Evolutionary conservation across 352 stramenopile genomes (phyloP).

Genomic region (Blastocystis sp.): DNA sequence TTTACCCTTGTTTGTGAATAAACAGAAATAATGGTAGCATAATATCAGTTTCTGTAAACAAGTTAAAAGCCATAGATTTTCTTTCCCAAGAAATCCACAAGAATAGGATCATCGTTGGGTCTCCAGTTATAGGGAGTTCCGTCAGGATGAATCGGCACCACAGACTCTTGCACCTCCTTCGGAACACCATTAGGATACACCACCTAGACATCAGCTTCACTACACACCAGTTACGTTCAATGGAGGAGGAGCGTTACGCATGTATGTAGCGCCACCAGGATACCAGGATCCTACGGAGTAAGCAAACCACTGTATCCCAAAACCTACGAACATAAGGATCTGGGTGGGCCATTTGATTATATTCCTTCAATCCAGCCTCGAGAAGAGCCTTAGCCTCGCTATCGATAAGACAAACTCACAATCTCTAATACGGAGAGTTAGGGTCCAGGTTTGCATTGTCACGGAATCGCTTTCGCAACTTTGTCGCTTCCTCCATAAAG

Average conservation of each 20-base stretch:
- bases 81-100: constrained; percentile 60
- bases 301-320: neutral
- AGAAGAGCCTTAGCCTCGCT: constrained; percentile 47
- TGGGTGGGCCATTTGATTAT: neutral
- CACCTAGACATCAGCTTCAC: constrained; percentile 15
- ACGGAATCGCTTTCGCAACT: constrained; percentile 39
- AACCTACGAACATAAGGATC: constrained; percentile 59
- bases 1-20: neutral
- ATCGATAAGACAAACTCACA: neutral
- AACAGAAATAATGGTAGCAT: neutral
- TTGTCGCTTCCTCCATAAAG: constrained; percentile 41
- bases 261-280: constrained; percentile 56
- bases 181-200: constrained; percentile 50
- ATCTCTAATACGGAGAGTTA: constrained; percentile 27
- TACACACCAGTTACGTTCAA: neutral
- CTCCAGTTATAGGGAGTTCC: constrained; percentile 60
- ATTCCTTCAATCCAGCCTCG: constrained; percentile 47
- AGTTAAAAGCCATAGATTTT: constrained; percentile 54
- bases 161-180: constrained; percentile 48
- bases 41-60: constrained; percentile 56
- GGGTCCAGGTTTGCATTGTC: constrained; percentile 44
- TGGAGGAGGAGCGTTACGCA: constrained; percentile 60
- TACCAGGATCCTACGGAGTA: constrained; percentile 31
- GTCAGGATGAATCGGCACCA: constrained; percentile 57
- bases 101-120: constrained; percentile 56